These are phyloP conservation scores for Ogataea pini DNA, from an alignment of 805 yeast species.

Conservation along the genomic window DNA sequence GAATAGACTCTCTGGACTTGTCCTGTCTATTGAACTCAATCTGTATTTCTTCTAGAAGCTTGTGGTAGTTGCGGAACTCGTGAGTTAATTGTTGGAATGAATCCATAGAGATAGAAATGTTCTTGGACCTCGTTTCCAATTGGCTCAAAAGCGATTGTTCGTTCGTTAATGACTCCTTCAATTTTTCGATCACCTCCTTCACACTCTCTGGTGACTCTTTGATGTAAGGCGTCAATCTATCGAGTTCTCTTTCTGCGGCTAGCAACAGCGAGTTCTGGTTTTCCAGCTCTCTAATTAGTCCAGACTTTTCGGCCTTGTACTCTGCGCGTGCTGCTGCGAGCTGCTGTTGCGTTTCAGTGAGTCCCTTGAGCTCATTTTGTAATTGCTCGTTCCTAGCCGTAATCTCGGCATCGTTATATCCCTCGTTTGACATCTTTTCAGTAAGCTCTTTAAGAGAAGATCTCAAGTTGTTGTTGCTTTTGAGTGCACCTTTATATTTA, in stretches of 20 bases:
- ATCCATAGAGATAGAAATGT: conserved; percentile 54
- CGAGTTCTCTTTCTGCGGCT: conserved; percentile 59
- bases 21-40: conserved; percentile 47
- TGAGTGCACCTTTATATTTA: conserved; percentile 44
- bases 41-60: conserved; percentile 51
- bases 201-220: conserved; percentile 61
- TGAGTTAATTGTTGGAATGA: conserved; percentile 55
- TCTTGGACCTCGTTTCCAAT: conserved; percentile 50
- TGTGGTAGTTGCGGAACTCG: conserved; percentile 43
- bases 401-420: conserved; percentile 42
- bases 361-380: conserved; percentile 60
- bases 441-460: conserved; percentile 26
- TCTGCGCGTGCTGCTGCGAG: conserved; percentile 60
- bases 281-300: conserved; percentile 58
- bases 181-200: conserved; percentile 51
- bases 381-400: conserved; percentile 53
- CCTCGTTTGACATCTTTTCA: conserved; percentile 23
- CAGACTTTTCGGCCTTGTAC: conserved; percentile 64
- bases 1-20: conserved; percentile 25
- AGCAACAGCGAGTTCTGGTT: conserved; percentile 56
- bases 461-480: conserved; percentile 41
- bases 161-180: conserved; percentile 44
- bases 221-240: conserved; percentile 58
- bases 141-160: conserved; percentile 41
- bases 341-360: conserved; percentile 63